Conservation (phyloP, 352 stramenopile species). For the Lagenidium sp. region DNA sequence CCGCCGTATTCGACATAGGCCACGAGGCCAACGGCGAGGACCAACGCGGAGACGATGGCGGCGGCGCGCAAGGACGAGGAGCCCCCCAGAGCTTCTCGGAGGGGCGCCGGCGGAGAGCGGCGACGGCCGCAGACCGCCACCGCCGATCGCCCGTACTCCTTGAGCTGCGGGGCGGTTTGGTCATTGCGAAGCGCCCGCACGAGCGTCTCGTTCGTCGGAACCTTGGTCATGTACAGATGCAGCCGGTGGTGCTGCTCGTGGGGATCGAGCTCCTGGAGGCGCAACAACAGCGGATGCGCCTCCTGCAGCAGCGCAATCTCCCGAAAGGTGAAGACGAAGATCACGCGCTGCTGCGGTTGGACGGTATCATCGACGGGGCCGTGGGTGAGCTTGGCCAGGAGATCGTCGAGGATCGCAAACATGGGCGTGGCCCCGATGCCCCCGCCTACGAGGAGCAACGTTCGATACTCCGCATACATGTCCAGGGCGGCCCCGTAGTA, state of each 20-base stretch:
- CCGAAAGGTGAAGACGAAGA: conserved; percentile 32
- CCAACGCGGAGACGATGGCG: background rate
- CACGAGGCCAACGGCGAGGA: background rate
- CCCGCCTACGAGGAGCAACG: conserved; percentile 31
- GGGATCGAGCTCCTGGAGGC: conserved; percentile 20
- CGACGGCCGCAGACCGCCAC: background rate
- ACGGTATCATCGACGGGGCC: too few relatives aligned
- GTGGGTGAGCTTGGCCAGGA: too few relatives aligned
- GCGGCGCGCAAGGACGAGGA: too few relatives aligned
- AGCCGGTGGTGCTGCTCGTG: conserved; percentile 11
- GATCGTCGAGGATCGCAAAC: conserved; percentile 46
- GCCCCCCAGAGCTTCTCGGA: too few relatives aligned
- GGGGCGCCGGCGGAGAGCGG: background rate
- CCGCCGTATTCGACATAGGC: conserved; percentile 12
- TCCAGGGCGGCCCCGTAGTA: conserved; percentile 40
- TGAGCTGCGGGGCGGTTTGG: too few relatives aligned
- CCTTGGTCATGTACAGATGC: conserved; percentile 17
- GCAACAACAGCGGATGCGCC: conserved; percentile 18
- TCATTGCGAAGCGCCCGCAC: conserved; percentile 8
- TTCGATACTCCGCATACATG: conserved; percentile 30
- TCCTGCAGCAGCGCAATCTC: conserved; percentile 24
- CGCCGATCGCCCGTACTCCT: background rate
- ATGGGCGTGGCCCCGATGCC: conserved; percentile 44
- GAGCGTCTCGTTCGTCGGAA: conserved; percentile 5
- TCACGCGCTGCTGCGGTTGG: conserved; percentile 12